Evolutionary conservation across 1,139 yeast genomes (phyloP), one percentile per base, ranked within the genome.

Genomic region (Yamadazyma pseudoaaseri): DNA sequence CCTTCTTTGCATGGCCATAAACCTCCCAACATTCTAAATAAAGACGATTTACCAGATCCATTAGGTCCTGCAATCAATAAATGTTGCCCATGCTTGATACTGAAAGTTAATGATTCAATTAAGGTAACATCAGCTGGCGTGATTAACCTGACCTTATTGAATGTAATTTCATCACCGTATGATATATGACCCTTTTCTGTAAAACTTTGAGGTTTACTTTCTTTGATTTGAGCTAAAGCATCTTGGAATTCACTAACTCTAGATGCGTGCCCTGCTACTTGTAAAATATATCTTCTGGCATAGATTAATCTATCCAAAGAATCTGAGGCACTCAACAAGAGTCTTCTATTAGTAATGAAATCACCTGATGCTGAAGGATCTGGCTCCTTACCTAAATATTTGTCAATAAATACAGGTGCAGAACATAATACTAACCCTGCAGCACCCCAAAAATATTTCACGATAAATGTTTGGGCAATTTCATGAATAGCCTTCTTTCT

Each of bases 401-500:
- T 79, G 41, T 74, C 73, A 45, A 86, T 78, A 52, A 90, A 90
- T 1, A 89, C 86, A 3, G 97, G 97, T 4, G 92, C 81, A 1
- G 96, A 81, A 62, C 97, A 90, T 34, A 90, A 69, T 1, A 82
- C 79, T 42, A 90, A 72, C 5, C 97, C 97, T 29, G 94, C 86
- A 3, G 96, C 97, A 41, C 97, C 97, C 94, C 97, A 85, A 36
- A 89, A 78, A 58, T 90, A 90, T 57, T 90, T 90, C 41, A 90
- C 92, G 42, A 87, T 81, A 52, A 89, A 90, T 37, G 77, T 86
- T 55, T 82, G 90, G 27, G 84, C 89, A 55, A 73, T 80, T 62
- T 76, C 95, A 61, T 76, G 86, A 16, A 83, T 58, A 1, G 86
- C 89, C 52, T 81, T 70, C 44, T 86, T 80, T 63, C 89, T 78